phyloP scores from a whole-genome alignment of 2,329 filamentous ascomycete genomes.

The Domatiomyces globalis region DNA sequence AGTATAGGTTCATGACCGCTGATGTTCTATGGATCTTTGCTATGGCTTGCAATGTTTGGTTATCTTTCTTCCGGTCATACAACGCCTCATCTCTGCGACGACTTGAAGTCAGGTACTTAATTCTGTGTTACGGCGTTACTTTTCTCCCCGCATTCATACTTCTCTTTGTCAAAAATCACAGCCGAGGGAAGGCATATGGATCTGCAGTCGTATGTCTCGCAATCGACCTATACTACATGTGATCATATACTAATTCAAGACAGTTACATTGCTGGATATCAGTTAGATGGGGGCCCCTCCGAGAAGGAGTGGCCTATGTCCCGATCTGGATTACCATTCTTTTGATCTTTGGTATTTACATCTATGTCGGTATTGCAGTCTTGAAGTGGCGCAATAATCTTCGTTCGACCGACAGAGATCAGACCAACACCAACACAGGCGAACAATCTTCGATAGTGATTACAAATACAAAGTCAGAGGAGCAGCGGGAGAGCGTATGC shows the following conservation, averaged over 20 bases:
- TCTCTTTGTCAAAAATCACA: slow-evolving; percentile 45
- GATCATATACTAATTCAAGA: not conserved
- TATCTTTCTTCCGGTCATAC: slow-evolving; percentile 66
- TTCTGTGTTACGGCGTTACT: slow-evolving; percentile 58
- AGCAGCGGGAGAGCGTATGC: not conserved
- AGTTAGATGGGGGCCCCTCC: slow-evolving; percentile 52
- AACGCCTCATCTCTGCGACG: slow-evolving; percentile 48
- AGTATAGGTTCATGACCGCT: slow-evolving; percentile 57
- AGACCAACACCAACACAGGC: not conserved
- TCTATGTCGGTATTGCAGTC: slow-evolving; percentile 27
- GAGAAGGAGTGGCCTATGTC: slow-evolving; percentile 58
- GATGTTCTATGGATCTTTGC: slow-evolving; percentile 64
- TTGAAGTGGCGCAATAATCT: slow-evolving; percentile 47
- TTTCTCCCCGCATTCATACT: slow-evolving; percentile 54
- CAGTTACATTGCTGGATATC: slow-evolving; percentile 70
- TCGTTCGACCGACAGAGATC: slow-evolving; percentile 19
- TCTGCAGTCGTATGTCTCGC: slow-evolving; percentile 44
- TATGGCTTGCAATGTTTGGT: slow-evolving; percentile 72
- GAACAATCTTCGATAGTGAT: slow-evolving; percentile 6
- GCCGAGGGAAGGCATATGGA: slow-evolving; percentile 51
- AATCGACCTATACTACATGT: not conserved
- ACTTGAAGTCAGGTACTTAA: slow-evolving; percentile 57
- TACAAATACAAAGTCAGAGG: slow-evolving; percentile 8
- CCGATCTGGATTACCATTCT: slow-evolving; percentile 31
- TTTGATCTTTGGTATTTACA: slow-evolving; percentile 28